Evolutionary conservation across 2,329 filamentous ascomycete genomes (phyloP).

Genomic region (Colletotrichum abscissum): DNA sequence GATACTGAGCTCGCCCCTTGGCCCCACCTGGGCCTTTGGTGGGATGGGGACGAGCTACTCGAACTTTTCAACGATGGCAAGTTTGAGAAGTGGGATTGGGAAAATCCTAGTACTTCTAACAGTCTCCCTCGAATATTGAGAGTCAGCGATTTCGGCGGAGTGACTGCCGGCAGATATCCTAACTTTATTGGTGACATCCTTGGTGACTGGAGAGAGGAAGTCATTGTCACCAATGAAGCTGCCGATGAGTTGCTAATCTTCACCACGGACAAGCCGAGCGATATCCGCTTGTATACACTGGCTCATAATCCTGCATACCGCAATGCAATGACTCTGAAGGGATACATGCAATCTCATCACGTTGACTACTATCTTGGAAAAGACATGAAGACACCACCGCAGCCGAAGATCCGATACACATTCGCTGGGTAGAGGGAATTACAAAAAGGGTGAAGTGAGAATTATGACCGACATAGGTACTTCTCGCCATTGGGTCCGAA

Average conservation of each 20-base stretch:
- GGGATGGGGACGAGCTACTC: constrained; percentile 35
- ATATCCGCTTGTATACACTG: constrained; percentile 39
- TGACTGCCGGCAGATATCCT: constrained; percentile 23
- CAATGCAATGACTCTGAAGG: constrained; percentile 40
- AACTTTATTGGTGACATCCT: constrained; percentile 38
- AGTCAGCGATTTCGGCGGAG: constrained; percentile 23
- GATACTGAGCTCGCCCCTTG: constrained; percentile 11
- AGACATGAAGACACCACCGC: constrained; percentile 35
- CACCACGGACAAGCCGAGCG: constrained; percentile 37
- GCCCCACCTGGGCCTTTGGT: constrained; percentile 34
- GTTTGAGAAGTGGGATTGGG: constrained; percentile 39
- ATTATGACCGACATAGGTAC: no score
- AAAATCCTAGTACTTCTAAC: not conserved
- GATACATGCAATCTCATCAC: constrained; percentile 39
- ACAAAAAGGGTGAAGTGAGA: no score
- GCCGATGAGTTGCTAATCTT: constrained; percentile 39
- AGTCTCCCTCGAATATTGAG: constrained; percentile 7
- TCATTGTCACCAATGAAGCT: constrained; percentile 33
- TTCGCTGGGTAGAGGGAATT: no score
- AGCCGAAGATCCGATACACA: constrained; percentile 28
- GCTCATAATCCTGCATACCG: constrained; percentile 41
- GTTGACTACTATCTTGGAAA: constrained; percentile 39
- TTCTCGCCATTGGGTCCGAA: no score
- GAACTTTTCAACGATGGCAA: constrained; percentile 41
- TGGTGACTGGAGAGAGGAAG: constrained; percentile 40